Percentiles rank a stretch among this genome's conserved stretches.
Evolutionary conservation across 140 eudicot genomes (phyloP).

Genomic region (Flaveria floridana): DNA sequence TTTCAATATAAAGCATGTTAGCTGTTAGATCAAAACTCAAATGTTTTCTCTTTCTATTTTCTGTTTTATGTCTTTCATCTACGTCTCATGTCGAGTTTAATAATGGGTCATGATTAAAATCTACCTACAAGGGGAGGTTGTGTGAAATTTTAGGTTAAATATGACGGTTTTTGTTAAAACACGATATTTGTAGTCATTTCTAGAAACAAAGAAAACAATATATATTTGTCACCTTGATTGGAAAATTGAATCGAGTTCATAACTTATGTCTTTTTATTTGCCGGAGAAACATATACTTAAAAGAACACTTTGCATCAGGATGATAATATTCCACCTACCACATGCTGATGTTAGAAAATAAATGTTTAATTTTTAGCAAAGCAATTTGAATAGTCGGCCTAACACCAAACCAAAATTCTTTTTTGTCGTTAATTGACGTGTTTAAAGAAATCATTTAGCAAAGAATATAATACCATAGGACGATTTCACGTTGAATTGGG

Average conservation of each 20-base stretch:
- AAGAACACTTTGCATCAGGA: background rate
- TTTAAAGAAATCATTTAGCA: background rate
- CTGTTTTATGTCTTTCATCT: no score
- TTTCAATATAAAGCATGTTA: no score
- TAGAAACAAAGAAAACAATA: no score
- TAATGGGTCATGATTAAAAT: no score
- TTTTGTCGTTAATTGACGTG: constrained; percentile 11
- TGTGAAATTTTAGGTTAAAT: no score
- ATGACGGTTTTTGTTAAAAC: no score
- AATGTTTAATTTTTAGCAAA: background rate
- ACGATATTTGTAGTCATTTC: no score
- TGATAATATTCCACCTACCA: background rate
- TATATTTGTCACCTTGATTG: background rate
- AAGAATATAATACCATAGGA: constrained; percentile 21
- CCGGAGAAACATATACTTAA: background rate
- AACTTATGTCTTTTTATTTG: background rate
- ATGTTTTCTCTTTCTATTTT: no score
- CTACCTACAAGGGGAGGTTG: no score
- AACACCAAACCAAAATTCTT: constrained; percentile 25
- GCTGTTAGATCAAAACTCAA: no score
- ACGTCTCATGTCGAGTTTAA: no score
- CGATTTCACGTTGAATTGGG: constrained; percentile 3
- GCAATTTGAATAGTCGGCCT: constrained; percentile 25
- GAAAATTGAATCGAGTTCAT: background rate
- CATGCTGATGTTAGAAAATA: background rate